Percentiles rank a stretch among this genome's conserved stretches.
These are phyloP conservation scores for Leptodontidium sp. DNA, from an alignment of 2,329 filamentous ascomycete genomes.

Conservation along the genomic window DNA sequence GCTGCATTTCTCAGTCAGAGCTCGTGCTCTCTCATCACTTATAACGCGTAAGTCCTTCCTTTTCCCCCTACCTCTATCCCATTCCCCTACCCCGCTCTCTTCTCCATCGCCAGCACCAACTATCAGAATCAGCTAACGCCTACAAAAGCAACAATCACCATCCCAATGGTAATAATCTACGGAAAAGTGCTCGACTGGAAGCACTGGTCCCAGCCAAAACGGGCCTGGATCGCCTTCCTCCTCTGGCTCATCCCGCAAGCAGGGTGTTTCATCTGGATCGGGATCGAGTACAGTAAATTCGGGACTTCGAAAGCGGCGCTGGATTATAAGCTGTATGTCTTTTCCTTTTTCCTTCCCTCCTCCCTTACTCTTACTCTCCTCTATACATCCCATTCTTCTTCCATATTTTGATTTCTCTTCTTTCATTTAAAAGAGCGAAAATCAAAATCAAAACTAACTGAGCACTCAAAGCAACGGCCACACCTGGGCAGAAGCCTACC, in stretches of 20 bases:
- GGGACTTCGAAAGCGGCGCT: conserved; percentile 27
- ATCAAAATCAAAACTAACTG: no score
- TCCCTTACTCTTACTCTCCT: no score
- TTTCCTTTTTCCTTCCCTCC: no score
- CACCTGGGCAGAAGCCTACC: conserved; percentile 34
- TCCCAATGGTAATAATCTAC: conserved; percentile 32
- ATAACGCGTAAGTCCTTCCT: conserved; percentile 41
- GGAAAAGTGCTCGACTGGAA: conserved; percentile 43
- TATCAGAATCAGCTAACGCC: not conserved
- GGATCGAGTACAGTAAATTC: conserved; percentile 35
- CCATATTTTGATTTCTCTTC: no score
- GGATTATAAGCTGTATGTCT: conserved; percentile 31
- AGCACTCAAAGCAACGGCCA: no score
- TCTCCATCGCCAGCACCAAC: no score
- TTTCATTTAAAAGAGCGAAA: no score
- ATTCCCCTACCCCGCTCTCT: no score
- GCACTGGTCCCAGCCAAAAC: conserved; percentile 43
- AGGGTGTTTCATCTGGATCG: conserved; percentile 47
- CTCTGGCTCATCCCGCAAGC: conserved; percentile 45
- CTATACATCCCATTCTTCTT: no score
- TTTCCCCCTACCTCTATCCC: no score
- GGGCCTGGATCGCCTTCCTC: conserved; percentile 44
- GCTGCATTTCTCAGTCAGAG: conserved; percentile 72
- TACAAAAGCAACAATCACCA: conserved; percentile 21
- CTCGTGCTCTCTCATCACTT: conserved; percentile 62